Evolutionary conservation across 2,329 filamentous ascomycete genomes (phyloP).

Genomic region (Xylaria sp.): DNA sequence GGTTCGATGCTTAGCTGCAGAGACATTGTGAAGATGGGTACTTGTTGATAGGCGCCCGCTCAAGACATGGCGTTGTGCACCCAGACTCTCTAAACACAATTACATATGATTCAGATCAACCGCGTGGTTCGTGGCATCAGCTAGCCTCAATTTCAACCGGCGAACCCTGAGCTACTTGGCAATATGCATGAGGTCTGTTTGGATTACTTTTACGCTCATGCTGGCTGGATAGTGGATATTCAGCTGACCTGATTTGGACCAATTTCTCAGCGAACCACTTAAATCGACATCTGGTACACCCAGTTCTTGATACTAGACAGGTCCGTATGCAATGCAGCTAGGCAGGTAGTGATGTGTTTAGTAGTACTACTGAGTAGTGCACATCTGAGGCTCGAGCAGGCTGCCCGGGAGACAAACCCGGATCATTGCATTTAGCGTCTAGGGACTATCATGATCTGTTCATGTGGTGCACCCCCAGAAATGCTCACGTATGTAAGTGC

Average conservation of each 20-base stretch:
- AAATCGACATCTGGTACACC: conserved; percentile 5
- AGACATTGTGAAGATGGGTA: not conserved
- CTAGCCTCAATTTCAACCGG: conserved; percentile 5
- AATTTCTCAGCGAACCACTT: not conserved
- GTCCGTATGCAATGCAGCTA: not conserved
- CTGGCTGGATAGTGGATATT: not conserved
- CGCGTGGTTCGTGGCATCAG: conserved; percentile 8
- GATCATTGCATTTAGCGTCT: not conserved
- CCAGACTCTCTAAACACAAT: not conserved
- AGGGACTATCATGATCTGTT: not conserved
- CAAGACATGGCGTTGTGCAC: not conserved
- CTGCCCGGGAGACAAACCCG: not conserved
- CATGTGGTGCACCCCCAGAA: not conserved
- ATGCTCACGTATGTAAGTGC: not conserved
- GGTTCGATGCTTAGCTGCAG: not conserved
- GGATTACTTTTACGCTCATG: not conserved
- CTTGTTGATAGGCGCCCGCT: not conserved
- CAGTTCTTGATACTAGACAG: not conserved
- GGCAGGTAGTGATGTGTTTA: not conserved
- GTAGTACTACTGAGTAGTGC: not conserved
- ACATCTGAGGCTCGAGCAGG: too few species aligned
- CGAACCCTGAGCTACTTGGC: conserved; percentile 8
- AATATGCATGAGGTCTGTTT: not conserved
- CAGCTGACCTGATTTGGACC: conserved; percentile 8
- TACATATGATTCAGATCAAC: too few species aligned